Evolutionary conservation across 371 early-diverging fungal genomes (phyloP), one percentile per base, ranked within the genome.

Genomic region (Chytridium lagenaria): DNA sequence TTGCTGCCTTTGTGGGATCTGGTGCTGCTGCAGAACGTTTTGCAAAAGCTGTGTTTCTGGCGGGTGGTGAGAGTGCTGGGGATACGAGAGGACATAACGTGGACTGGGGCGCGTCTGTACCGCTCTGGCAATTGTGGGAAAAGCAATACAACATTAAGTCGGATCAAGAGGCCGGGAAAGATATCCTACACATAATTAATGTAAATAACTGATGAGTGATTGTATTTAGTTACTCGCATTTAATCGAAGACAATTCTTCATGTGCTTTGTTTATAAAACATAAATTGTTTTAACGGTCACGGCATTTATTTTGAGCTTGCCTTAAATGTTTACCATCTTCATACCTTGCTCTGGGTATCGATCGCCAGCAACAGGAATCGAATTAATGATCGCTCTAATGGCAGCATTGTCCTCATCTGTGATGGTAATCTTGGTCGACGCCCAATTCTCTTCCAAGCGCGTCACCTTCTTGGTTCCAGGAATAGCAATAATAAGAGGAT

Each of bases 361-460:
- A 0, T 67, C 71, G 0, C 86, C 86, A 23, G 59, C 37, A 34
- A 83, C 74, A 31, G 79, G 71, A 52, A 80, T 72, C 16, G 66
- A 50, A 51, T 73, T 63, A 30, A 87, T 73, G 44, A 81, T 59
- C 1, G 78, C 57, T 15, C 88, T 69, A 26, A 88, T 72, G 57
- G 83, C 79, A n/a, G 68, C 63, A 36, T 82, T 37, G 23, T 88
- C 88, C 40, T 88, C 84, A 0, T 68, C 55, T 0, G 85, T 80
- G 12, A 90, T 72, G 28, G 64, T 61, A 23, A 87, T 67, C 1
- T 80, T 52, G 12, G 64, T 73, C 12, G 86, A 79, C 0, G 52
- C 83, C 44, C 77, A 59, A 69, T 89, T 90, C 52, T 89, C 84
- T 16, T 87, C 86, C 1, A 90, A 74, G 59, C 87, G 84, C 73